Base-by-base conservation (phyloP, 2,329 filamentous ascomycete genomes). In the Cadophora gregata region DNA sequence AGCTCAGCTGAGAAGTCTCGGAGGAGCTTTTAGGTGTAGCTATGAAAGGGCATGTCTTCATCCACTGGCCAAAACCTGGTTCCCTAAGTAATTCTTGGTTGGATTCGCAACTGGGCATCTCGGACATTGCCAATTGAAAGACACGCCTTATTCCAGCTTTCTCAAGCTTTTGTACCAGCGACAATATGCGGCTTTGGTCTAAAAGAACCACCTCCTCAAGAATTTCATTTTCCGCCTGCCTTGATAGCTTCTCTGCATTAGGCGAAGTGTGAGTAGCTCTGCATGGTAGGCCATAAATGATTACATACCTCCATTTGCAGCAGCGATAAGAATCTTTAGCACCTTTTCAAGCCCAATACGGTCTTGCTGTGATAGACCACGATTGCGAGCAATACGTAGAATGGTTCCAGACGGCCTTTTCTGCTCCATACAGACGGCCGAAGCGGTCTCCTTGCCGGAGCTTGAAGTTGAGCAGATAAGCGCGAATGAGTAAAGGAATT, bases 391-490 rank as follows among this genome's bases (percentile, higher is more conserved):
- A 33, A 56, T 33, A 33, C 53, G 53, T 56, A 56, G 36, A 33
- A 56, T 56, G 53, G 53, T 56, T 56, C 53, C 53, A 56, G 53
- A 56, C 29, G 53, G 27, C 53, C 27, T 56, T 56, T 56, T 38
- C 33, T 56, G 53, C 53, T 56, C 53, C 53, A 56, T 56, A 29
- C 53, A 56, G 53, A 56, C 53, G 53, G 53, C 53, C 27, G 53
- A 56, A 56, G 53, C 53, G 27, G 53, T 56, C 53, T 56, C 53
- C 53, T 56, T 56, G 53, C 53, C 53, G 53, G n/a, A n/a, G 53
- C 53, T 56, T 56, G 53, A 56, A 56, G 53, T 56, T 56, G 53
- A 56, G 53, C 53, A 56, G 53, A 56, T 56, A 56, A 56, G 53
- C 27, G 53, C 53, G 53, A 56, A 56, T 56, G 53, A 56, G 53